Evolutionary conservation across 2,329 filamentous ascomycete species (phyloP), one percentile per base, ranked within the genome.

Genomic region (Gremmenia infestans): DNA sequence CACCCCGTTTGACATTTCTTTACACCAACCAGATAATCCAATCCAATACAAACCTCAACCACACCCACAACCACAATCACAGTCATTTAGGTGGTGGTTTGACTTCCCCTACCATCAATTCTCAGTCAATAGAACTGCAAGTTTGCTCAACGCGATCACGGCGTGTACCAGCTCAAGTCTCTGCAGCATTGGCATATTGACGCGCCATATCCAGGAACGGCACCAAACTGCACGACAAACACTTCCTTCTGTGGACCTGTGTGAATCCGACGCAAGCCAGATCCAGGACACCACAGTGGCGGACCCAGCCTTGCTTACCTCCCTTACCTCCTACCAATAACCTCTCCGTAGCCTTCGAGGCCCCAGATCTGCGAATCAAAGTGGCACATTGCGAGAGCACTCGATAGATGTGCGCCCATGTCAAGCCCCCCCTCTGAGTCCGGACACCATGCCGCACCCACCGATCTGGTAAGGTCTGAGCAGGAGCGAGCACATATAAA

Each of bases 391-490:
- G 59, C 60, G 56, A 47, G 48, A 62, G 57, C 61, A 63, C 56
- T 67, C 67, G 63, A 69, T 70, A 68, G 60, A 70, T 70, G 68
- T 62, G 59, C 64, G 62, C 67, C 67, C 68, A 70, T 70, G 68
- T 66, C 67, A 64, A 67, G 57, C 53, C 63, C 64, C 59, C 63
- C 58, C 61, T 56, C 64, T 65, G 67, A 67, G 62, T 57, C 65
- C 63, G 64, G 61, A 65, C 28, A 28, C 28, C 66, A 69, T 70
- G 66, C 65, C 66, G 63, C 66, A 64, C 58, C 63, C 63, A 61
- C 67, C 61, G 59, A 52, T 48, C 50, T 58, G 64, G 62, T 68
- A 63, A 70, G 58, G 58, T 53, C 53, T 61, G 61, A 60, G 52
- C 63, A 60, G 54, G 63, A 52, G 43, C 60, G 63, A 52, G 43